Base-by-base conservation (phyloP, 1,284 basidiomycete genomes). In the Tausonia pullulans region DNA sequence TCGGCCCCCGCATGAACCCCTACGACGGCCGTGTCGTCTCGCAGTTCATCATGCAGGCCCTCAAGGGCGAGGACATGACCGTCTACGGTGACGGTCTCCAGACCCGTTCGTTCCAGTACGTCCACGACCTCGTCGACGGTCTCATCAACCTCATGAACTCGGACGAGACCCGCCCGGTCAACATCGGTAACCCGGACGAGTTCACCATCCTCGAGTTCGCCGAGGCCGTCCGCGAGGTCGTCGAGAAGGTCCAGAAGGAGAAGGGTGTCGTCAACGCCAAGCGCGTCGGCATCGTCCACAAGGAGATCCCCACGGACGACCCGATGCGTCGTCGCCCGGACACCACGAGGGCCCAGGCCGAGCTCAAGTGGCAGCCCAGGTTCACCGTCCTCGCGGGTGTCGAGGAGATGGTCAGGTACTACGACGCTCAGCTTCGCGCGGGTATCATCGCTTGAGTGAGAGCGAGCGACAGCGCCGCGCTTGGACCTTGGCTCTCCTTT, bases 1-100 rank as follows among this genome's bases (percentile, higher is more conserved):
- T 75, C 68, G 76, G 76, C 63, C 76, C 74, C 53, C 72, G 73
- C 67, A 93, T 96, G 93, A 94, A 95, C 79, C 90, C 93, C 2
- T 84, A 85, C 73, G 95, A 98, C 73, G 95, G 95, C 40, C 88
- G 95, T 66, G 92, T 98, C 66, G 95, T 98, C 48, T 95, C 91
- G 73, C 98, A 98, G 79, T 97, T 98, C 77, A 95, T 97, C 74
- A 87, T 97, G 63, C 94, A 97, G 73, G 95, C 94, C 8, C 84
- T 98, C 65, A 87, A 87, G 71, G 93, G 92, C 60, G 87, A 98
- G 78, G 88, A 96, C 75, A 85, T 98, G 81, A 96, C 93, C 59
- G 88, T 98, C 58, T 98, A 97, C 77, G 95, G 95, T 60, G 95
- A 98, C 73, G 95, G 95, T 67, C 84, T 80, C 58, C 93, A 97